Evolutionary conservation across 2,329 filamentous ascomycete genomes (phyloP).

Genomic region (Penicillium fuscoglaucum): DNA sequence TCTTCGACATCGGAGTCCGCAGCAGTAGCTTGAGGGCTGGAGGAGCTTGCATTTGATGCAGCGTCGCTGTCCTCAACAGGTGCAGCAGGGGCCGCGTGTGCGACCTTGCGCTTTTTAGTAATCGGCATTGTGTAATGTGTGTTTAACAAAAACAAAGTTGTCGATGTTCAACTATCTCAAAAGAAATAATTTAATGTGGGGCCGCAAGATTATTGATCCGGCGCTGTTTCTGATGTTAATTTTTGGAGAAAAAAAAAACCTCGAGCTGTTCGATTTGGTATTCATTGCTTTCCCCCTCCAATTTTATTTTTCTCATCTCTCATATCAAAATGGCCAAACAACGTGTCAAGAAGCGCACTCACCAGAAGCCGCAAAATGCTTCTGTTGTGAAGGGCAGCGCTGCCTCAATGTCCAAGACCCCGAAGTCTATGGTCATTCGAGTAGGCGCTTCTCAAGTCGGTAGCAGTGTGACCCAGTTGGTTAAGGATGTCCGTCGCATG

Average conservation of each 20-base stretch:
- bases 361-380: conserved; percentile 65
- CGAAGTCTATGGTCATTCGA: conserved; percentile 98
- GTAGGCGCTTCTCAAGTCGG: conserved; percentile 94
- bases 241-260: conserved; percentile 39
- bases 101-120: conserved; percentile 45
- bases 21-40: conserved; percentile 17
- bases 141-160: conserved; percentile 8
- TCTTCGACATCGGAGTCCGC: conserved; percentile 14
- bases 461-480: conserved; percentile 84
- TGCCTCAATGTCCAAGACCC: conserved; percentile 64
- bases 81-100: conserved; percentile 15
- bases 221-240: conserved; percentile 32
- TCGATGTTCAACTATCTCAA: conserved; percentile 16
- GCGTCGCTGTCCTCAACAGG: conserved; percentile 20
- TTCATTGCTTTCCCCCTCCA: conserved; percentile 9
- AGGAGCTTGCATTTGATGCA: conserved; percentile 23
- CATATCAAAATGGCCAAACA: conserved; percentile 67
- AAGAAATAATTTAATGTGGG: conserved; percentile 36
- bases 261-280: conserved; percentile 16
- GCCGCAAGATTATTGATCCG: conserved; percentile 43
- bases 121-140: conserved; percentile 38
- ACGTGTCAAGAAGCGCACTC: conserved; percentile 86
- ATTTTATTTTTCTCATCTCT: conserved; percentile 8
- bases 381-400: conserved; percentile 56
- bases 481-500: conserved; percentile 84